A percentile compares a stretch with the other conserved stretches of the same genome.
phyloP scores from a whole-genome alignment of 208 protist species.

The Trypanosoma congolense region DNA sequence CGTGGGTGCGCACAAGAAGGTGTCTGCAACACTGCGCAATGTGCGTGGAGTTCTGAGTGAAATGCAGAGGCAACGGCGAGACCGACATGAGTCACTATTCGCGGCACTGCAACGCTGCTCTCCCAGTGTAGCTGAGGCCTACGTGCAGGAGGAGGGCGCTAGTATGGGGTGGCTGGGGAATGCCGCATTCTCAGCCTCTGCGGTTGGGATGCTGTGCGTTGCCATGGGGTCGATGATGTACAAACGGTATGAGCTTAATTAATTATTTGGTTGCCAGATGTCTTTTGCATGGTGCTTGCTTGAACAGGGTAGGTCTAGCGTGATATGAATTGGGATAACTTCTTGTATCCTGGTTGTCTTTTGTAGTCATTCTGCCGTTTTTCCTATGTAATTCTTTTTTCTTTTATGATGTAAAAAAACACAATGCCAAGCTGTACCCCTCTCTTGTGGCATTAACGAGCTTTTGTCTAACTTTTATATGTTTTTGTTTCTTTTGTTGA shows the following conservation, averaged over 20 bases:
- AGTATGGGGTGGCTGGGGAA: background rate
- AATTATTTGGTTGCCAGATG: too few species aligned
- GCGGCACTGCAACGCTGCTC: background rate
- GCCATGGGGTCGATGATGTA: constrained; percentile 13
- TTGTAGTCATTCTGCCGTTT: too few species aligned
- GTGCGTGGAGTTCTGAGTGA: background rate
- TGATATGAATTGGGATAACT: too few species aligned
- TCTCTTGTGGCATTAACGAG: too few species aligned
- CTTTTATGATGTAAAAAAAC: too few species aligned
- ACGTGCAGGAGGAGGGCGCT: constrained; percentile 1
- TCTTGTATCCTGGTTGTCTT: too few species aligned
- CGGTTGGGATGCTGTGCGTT: background rate
- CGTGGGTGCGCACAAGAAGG: background rate
- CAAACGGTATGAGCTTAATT: constrained; percentile 12
- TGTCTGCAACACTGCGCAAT: background rate
- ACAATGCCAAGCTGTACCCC: too few species aligned
- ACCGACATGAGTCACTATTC: background rate
- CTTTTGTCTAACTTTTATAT: too few species aligned
- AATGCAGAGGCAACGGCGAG: background rate
- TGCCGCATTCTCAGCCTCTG: constrained; percentile 1
- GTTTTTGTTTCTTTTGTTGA: too few species aligned
- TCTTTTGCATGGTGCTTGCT: too few species aligned
- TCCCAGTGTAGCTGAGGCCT: background rate
- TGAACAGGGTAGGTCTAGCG: too few species aligned
- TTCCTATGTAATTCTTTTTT: too few species aligned